Base-by-base conservation (phyloP, 495 filamentous ascomycete genomes). In the Tetracladium setigerum region DNA sequence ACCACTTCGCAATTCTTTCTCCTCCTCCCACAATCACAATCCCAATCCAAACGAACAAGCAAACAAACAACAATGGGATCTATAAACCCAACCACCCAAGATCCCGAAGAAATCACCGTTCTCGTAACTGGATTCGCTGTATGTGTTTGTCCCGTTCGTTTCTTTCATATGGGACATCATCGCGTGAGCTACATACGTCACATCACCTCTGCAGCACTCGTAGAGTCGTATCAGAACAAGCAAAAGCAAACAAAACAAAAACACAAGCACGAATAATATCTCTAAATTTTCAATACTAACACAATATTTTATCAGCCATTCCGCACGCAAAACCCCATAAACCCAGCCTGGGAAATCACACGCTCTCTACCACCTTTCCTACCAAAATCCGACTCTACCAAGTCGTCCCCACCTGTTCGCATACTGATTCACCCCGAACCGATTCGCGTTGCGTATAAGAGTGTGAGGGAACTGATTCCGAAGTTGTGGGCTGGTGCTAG, bases 121-220 rank as follows among this genome's bases (percentile, higher is more conserved):
- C 61, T 87, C 36, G 72, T 89, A 47, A 87, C 84, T 13, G 84
- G 84, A 27, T 89, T 87, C 54, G 79, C 74, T 34, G 84, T 87
- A 70, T 61, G 80, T 69, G 34, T 50, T 46, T 35, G 41, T 47
- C 36, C 44, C 9, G 15, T 15, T 18, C 47, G 19, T 41, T 15
- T 41, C 17, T 46, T 17, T 10, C 40, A 19, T 5, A 19, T 42
- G 1, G 34, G 49, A 43, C 32, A 39, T 27, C 38, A 10, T 40
- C 27, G 24, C 41, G 46, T 42, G 16, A 27, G 22, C 7, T 27
- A 27, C 22, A 7, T 27, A 27, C 22, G 22, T 27, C 22, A 27
- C 22, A 7, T 27, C 22, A 27, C 22, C 22, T 27, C 22, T 7
- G 3, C 22, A 3, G 22, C 3, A 3, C 7, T 27, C 22, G 3